Evolutionary conservation across 495 filamentous ascomycete genomes (phyloP), one percentile per base, ranked within the genome.

Genomic region (Lasiosphaeria hispida): DNA sequence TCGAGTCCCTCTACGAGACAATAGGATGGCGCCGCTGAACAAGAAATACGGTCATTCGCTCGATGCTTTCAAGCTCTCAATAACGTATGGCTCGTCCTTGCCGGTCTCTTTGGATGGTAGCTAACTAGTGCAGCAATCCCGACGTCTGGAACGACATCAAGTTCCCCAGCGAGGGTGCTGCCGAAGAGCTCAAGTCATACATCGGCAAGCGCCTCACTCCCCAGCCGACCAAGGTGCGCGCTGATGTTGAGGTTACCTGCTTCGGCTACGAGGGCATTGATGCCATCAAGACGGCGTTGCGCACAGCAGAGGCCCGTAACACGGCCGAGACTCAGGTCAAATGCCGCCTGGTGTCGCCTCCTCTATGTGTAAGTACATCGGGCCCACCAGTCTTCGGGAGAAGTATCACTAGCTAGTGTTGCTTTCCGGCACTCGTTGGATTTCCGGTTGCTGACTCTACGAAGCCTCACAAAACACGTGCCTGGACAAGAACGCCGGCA

Each of bases 231-330:
- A 98, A 98, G 77, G 91, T 98, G 54, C 93, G 94, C 68, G 91
- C 94, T 61, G 94, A 98, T 75, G 88, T 98, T 53, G 94, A 97
- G 75, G 94, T 97, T 48, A 97, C 92, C 51, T 98, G 94, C 80
- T 98, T 97, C 78, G 88, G 88, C 38, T 98, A 98, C 73, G 94
- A 97, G 57, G 94, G 94, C 66, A 97, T 98, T 80, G 94, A 97
- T 66, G 94, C 94, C 33, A 92, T 98, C 68, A 98, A 98, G 83
- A 76, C 81, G 7, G 91, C 92, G 40, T 80, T 97, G 48, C 85
- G 91, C 65, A 87, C 85, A 48, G 92, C 92, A 52, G 92, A 97
- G 75, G 89, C 87, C 50, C 84, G 86, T 65, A 96, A 94, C 79
- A 96, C 90, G 33, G 75, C 81, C 44, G 92, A 96, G 39, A 92